Percentiles rank a stretch among this genome's conserved stretches.
Evolutionary conservation across 768 basidiomycete species (phyloP).

Genomic region (Suillus clintonianus): DNA sequence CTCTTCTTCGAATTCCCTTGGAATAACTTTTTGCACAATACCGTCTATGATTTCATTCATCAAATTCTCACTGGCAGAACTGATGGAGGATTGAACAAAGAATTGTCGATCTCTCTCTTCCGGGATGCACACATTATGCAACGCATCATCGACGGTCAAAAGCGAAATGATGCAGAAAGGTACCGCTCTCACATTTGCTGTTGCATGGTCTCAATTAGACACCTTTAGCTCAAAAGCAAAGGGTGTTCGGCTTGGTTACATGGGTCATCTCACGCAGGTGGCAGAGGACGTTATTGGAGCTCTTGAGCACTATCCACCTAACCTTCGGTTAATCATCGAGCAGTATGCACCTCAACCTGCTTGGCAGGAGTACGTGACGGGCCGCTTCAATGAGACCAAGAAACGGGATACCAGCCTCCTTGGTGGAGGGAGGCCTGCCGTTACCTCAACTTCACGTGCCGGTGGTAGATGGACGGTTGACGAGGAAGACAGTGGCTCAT

Average conservation of each 20-base stretch:
- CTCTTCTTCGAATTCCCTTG: conserved; percentile 95
- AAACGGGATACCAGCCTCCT: conserved; percentile 75
- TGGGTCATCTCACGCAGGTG: conserved; percentile 95
- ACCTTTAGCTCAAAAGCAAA: conserved; percentile 63
- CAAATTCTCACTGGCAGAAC: conserved; percentile 91
- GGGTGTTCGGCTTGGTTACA: conserved; percentile 85
- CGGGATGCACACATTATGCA: conserved; percentile 83
- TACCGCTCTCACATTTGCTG: conserved; percentile 32
- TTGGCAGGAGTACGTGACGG: conserved; percentile 91
- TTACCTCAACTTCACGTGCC: conserved; percentile 37
- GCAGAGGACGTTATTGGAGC: conserved; percentile 93
- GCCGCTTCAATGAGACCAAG: conserved; percentile 85
- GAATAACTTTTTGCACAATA: conserved; percentile 97
- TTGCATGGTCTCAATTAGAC: conserved; percentile 10
- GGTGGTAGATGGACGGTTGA: conserved; percentile 68
- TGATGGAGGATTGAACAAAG: conserved; percentile 80
- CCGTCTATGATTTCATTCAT: conserved; percentile 94
- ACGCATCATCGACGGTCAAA: conserved; percentile 85
- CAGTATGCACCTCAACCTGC: conserved; percentile 71
- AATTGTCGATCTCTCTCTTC: conserved; percentile 82
- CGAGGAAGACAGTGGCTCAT: conserved; percentile 49
- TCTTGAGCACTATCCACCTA: conserved; percentile 83
- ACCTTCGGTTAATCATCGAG: conserved; percentile 65
- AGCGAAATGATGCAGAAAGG: conserved; percentile 76
- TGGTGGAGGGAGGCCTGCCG: conserved; percentile 81